Conservation (phyloP, 768 basidiomycete species). For the Chlorophyllum brunneum region DNA sequence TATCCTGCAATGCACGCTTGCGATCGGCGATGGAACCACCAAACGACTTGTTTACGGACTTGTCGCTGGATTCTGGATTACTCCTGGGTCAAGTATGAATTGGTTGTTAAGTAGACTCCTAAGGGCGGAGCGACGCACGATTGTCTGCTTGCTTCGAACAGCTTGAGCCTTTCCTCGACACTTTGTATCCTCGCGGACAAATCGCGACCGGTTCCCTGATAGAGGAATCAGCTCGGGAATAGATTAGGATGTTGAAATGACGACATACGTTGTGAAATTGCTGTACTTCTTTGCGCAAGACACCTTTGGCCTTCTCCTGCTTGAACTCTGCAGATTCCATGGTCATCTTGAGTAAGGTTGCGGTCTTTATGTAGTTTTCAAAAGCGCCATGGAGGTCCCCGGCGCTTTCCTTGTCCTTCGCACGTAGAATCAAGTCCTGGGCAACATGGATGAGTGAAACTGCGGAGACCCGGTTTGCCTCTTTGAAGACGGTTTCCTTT, state of each 20-base stretch:
- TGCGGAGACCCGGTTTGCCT: conserved; percentile 56
- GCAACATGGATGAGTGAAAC: conserved; percentile 61
- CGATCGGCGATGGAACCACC: conserved; percentile 82
- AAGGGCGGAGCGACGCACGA: conserved; percentile 22
- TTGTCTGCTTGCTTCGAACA: conserved; percentile 33
- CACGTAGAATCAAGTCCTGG: conserved; percentile 49
- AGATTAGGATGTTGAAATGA: conserved; percentile 11
- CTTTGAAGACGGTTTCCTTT: conserved; percentile 43
- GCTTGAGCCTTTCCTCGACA: conserved; percentile 45
- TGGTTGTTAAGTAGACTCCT: conserved; percentile 6
- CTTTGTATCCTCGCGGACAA: conserved; percentile 31
- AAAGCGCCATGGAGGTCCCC: conserved; percentile 64
- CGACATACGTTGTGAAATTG: conserved; percentile 58
- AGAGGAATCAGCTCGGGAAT: conserved; percentile 7
- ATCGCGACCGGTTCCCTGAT: conserved; percentile 35
- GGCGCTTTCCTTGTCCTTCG: conserved; percentile 46
- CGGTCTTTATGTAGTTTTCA: conserved; percentile 57
- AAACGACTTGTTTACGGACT: conserved; percentile 34
- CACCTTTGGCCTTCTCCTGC: conserved; percentile 41
- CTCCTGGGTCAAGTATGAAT: conserved; percentile 4
- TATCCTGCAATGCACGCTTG: conserved; percentile 67
- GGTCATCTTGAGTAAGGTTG: conserved; percentile 50
- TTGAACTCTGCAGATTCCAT: conserved; percentile 59
- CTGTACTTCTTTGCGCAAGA: conserved; percentile 57
- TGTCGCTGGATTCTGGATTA: conserved; percentile 25